These are phyloP conservation scores for Fusarium brachygibbosum DNA, from an alignment of 2,329 filamentous ascomycete genomes.

Conservation along the genomic window DNA sequence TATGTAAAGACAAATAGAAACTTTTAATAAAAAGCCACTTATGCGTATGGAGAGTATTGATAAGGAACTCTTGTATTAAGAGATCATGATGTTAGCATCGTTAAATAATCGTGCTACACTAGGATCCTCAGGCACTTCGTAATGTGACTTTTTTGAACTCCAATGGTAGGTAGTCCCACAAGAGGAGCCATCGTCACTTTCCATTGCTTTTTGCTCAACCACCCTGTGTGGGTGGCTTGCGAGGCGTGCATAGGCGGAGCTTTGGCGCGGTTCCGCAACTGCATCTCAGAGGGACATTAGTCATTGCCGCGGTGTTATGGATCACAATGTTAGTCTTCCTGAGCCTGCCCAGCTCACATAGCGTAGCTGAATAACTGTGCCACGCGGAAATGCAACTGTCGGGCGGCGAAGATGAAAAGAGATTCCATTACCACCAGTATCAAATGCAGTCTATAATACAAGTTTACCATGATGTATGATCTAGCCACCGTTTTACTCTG, in stretches of 20 bases:
- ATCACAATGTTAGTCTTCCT: not conserved
- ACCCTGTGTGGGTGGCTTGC: not conserved
- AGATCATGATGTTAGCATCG: not conserved
- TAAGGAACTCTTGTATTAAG: not conserved
- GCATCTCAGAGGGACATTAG: not conserved
- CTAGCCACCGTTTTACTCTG: not conserved
- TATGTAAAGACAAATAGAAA: not conserved
- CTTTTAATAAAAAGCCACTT: not conserved
- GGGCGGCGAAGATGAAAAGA: not conserved
- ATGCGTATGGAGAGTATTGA: not conserved
- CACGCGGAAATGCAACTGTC: not conserved
- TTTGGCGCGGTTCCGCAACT: not conserved
- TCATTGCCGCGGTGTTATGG: not conserved
- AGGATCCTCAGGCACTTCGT: not conserved
- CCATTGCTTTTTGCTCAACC: no score
- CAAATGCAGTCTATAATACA: no score
- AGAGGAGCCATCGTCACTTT: not conserved
- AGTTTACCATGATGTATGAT: not conserved
- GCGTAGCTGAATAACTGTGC: not conserved
- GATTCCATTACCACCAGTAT: no score
- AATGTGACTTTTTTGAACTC: not conserved
- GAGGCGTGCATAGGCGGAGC: not conserved
- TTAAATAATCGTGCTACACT: not conserved
- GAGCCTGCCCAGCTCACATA: not conserved
- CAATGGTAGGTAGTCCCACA: not conserved